Evolutionary conservation across 495 filamentous ascomycete species (phyloP), one percentile per base, ranked within the genome.

Genomic region (Hypoxylon crocopeplum): DNA sequence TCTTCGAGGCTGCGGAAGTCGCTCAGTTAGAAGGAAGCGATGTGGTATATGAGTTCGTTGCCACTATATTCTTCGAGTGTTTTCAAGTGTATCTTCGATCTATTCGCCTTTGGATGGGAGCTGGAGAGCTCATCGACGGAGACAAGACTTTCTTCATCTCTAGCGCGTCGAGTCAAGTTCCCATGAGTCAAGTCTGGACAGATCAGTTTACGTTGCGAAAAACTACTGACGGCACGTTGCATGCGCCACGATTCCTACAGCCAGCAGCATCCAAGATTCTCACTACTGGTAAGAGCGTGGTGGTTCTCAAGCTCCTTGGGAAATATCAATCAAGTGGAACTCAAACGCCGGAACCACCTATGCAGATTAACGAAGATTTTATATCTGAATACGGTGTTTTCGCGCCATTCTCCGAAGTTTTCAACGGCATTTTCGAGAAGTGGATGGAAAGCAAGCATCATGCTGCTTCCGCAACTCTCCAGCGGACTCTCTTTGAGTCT

Each of bases 71-170:
- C 72, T 88, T 94, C 41, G 79, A 86, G 20, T 95, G 91, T 67
- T 90, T 97, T 29, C 83, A 87, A 54, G 86, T 89, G 2, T 97
- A 97, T 68, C 79, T 93, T 21, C 84, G 83, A 10, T 90, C 92
- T 0, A 85, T 97, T 21, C 80, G 86, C 21, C 71, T 76, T 2
- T 98, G 94, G 94, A 94, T 96, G 87, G 86, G 92, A 62, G 80
- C 81, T 33, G 93, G 93, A 1, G 82, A 86, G 47, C 72, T 96
- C 10, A 76, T 80, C n/a, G 60, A 78, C 2, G 74, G 75, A 1
- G 84, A 92, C 58, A 77, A 81, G 22, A 78, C 81, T 0, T 93
- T 96, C 67, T 96, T 97, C 62, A 79, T 97, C n/a, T 73, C 74
- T 0, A 79, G 87, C 42, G 75, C 76, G 10, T 68, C 77, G 8